Evolutionary conservation across 2,329 filamentous ascomycete species (phyloP).

Genomic region (Fusarium nelsonii): DNA sequence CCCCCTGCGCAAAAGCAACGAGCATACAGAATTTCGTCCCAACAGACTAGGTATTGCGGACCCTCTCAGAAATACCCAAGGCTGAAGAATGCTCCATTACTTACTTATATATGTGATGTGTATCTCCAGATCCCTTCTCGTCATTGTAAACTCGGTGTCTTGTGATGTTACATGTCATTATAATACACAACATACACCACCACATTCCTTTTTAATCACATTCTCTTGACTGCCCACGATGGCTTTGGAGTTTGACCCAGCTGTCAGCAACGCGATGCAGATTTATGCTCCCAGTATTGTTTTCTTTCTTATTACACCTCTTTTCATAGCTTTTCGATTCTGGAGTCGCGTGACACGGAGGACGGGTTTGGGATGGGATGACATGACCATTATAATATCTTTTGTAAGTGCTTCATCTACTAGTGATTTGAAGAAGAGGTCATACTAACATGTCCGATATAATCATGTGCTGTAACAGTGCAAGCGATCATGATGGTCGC

Average conservation of each 20-base stretch:
- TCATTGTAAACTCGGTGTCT: background rate
- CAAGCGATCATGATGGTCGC: constrained; percentile 57
- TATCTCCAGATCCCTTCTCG: background rate
- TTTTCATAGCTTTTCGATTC: constrained; percentile 56
- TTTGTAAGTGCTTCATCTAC: constrained; percentile 50
- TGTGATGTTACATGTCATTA: constrained; percentile 1
- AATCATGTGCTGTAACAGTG: constrained; percentile 55
- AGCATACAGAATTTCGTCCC: constrained; percentile 4
- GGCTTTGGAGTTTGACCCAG: constrained; percentile 49
- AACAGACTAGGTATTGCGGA: background rate
- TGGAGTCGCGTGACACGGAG: constrained; percentile 56
- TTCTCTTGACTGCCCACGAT: constrained; percentile 28
- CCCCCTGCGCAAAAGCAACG: constrained; percentile 29
- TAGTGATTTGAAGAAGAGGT: background rate
- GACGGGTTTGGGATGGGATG: constrained; percentile 57
- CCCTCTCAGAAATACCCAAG: background rate
- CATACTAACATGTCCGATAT: background rate
- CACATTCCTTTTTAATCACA: constrained; percentile 2
- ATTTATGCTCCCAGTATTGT: constrained; percentile 56
- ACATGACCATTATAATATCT: constrained; percentile 58
- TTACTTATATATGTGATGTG: constrained; percentile 1
- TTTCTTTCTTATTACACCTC: constrained; percentile 58
- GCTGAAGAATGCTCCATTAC: background rate
- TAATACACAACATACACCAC: constrained; percentile 3
- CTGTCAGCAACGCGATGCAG: constrained; percentile 55